A percentile compares a stretch with the other conserved stretches of the same genome.
These are phyloP conservation scores for Alternaria triticimaculans DNA, from an alignment of 2,329 filamentous ascomycete genomes.

Conservation along the genomic window DNA sequence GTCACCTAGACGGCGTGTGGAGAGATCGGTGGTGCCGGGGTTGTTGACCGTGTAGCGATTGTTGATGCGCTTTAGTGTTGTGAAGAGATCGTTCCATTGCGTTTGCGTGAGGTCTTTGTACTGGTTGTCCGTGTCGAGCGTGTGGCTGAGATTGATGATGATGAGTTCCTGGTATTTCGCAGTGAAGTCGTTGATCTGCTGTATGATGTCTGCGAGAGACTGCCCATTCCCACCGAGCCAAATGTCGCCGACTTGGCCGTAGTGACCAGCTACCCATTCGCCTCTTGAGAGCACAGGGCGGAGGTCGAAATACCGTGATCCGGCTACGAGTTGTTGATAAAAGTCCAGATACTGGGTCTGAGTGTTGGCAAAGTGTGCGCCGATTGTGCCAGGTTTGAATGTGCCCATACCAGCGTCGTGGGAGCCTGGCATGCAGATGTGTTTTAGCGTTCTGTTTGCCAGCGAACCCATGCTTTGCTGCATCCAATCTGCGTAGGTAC, in stretches of 20 bases:
- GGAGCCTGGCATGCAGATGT: slow-evolving; percentile 58
- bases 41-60: slow-evolving; percentile 46
- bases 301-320: slow-evolving; percentile 58
- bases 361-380: slow-evolving; percentile 52
- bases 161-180: slow-evolving; percentile 54
- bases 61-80: slow-evolving; percentile 51
- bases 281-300: slow-evolving; percentile 51
- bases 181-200: slow-evolving; percentile 56
- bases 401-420: slow-evolving; percentile 60
- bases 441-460: slow-evolving; percentile 51
- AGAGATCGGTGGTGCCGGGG: slow-evolving; percentile 38
- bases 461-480: slow-evolving; percentile 48
- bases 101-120: slow-evolving; percentile 48
- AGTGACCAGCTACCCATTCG: slow-evolving; percentile 54
- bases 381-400: slow-evolving; percentile 49
- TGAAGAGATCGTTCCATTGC: slow-evolving; percentile 54
- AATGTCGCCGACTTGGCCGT: slow-evolving; percentile 45
- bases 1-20: slow-evolving; percentile 40
- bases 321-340: slow-evolving; percentile 55
- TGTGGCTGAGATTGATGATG: slow-evolving; percentile 57
- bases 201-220: slow-evolving; percentile 52
- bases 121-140: slow-evolving; percentile 50
- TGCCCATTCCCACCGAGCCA: slow-evolving; percentile 57
- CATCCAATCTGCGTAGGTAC: slow-evolving; percentile 50
- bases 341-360: slow-evolving; percentile 56